phyloP scores from a whole-genome alignment of 78 protist species.

The Planoprotostelium fungivorum region DNA sequence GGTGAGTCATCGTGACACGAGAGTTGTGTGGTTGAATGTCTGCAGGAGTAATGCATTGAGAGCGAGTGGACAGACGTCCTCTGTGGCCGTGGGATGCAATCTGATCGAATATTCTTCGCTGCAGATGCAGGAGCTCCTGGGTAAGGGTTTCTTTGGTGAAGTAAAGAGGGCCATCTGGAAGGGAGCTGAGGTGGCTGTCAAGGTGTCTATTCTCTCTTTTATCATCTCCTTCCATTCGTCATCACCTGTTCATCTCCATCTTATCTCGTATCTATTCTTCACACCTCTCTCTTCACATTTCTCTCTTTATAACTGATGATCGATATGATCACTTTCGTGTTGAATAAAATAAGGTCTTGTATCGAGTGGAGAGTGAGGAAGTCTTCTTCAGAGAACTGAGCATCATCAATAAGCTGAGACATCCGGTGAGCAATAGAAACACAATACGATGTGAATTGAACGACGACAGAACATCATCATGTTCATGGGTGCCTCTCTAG shows the following conservation, averaged over 20 bases:
- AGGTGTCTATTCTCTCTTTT: conserved; percentile 10
- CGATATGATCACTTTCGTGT: no score
- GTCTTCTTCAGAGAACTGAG: conserved; percentile 57
- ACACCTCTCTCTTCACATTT: no score
- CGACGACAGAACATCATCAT: conserved; percentile 25
- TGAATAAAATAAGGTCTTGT: not conserved
- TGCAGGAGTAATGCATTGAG: not conserved
- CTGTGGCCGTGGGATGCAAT: not conserved
- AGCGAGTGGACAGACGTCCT: not conserved
- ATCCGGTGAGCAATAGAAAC: conserved; percentile 8
- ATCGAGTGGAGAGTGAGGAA: conserved; percentile 5
- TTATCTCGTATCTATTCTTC: no score
- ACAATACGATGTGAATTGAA: not conserved
- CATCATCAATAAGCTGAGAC: conserved; percentile 30
- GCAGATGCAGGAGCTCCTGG: conserved; percentile 44
- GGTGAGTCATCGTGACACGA: not conserved
- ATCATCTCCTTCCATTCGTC: no score
- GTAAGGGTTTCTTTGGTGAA: conserved; percentile 60
- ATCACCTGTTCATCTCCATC: no score
- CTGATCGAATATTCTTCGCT: conserved; percentile 23
- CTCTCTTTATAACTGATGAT: no score
- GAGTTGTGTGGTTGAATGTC: not conserved
- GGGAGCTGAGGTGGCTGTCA: conserved; percentile 57
- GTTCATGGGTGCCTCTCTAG: conserved; percentile 53
- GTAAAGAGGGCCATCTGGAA: conserved; percentile 59